Conservation (phyloP, 2,329 filamentous ascomycete genomes). For the Penicillium digitatum region DNA sequence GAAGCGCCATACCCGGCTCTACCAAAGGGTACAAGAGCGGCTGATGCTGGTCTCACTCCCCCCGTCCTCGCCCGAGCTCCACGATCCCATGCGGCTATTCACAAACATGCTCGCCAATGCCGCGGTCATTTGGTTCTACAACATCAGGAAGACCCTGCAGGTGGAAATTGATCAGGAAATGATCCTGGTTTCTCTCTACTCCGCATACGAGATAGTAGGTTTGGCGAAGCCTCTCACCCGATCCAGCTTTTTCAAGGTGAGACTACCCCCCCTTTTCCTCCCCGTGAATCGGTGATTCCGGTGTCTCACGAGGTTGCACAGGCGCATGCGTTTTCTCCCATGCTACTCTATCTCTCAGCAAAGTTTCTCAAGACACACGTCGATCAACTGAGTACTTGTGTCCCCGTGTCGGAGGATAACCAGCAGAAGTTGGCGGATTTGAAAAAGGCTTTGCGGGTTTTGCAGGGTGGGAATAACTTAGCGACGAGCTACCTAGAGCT, state of each 20-base stretch:
- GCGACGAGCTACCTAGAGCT: slow-evolving; percentile 2
- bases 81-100: slow-evolving; percentile 17
- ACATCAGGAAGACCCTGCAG: slow-evolving; percentile 6
- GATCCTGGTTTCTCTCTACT: neutral
- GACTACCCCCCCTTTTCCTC: neutral
- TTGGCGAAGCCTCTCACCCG: slow-evolving; percentile 8
- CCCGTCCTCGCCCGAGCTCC: neutral
- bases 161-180: neutral
- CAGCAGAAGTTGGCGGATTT: neutral
- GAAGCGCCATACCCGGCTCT: slow-evolving; percentile 11
- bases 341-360: slow-evolving; percentile 8
- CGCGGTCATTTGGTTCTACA: slow-evolving; percentile 7
- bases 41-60: slow-evolving; percentile 11
- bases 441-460: slow-evolving; percentile 1
- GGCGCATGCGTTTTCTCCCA: slow-evolving; percentile 8
- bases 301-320: neutral
- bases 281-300: neutral
- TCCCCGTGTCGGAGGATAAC: slow-evolving; percentile 3
- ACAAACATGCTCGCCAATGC: slow-evolving; percentile 16
- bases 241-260: slow-evolving; percentile 13
- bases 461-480: slow-evolving; percentile 6
- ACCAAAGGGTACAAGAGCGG: slow-evolving; percentile 8
- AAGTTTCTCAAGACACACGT: slow-evolving; percentile 7
- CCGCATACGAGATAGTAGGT: slow-evolving; percentile 15
- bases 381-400: neutral